Conservation (phyloP, 257 asterid species). For the Ophiorrhiza pumila region DNA sequence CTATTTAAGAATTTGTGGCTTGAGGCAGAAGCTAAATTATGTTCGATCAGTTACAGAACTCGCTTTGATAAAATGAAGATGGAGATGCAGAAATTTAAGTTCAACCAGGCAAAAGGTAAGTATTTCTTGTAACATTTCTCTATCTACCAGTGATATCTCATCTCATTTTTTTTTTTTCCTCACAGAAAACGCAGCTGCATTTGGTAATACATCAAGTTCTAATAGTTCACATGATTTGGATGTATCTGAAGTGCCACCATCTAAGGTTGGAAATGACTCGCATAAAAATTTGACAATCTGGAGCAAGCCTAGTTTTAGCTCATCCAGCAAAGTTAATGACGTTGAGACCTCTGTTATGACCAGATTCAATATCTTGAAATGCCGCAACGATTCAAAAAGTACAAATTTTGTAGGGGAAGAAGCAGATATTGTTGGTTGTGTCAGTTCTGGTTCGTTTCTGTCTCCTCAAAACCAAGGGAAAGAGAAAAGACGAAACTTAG, state of each 20-base stretch:
- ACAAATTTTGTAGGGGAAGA: constrained; percentile 26
- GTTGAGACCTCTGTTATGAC: constrained; percentile 49
- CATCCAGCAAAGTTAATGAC: constrained; percentile 25
- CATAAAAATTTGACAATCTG: constrained; percentile 11
- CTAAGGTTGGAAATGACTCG: constrained; percentile 17
- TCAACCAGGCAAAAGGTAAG: constrained; percentile 51
- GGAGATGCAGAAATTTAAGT: constrained; percentile 52
- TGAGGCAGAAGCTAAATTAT: constrained; percentile 86
- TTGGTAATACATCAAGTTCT: constrained; percentile 23
- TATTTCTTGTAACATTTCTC: constrained; percentile 4
- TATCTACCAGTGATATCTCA: constrained; percentile 1
- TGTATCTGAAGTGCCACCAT: constrained; percentile 13
- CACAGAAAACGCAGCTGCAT: constrained; percentile 22
- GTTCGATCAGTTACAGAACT: constrained; percentile 71
- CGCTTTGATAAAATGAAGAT: constrained; percentile 69
- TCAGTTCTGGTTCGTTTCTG: background rate
- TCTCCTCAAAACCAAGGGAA: constrained; percentile 19
- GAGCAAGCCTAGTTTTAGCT: constrained; percentile 19
- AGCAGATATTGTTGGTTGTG: constrained; percentile 17
- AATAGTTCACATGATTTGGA: constrained; percentile 19
- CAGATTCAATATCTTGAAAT: constrained; percentile 47
- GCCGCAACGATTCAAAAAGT: constrained; percentile 34
- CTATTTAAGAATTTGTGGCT: constrained; percentile 88
- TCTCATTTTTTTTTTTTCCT: constrained; percentile 21
- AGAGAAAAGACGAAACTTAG: constrained; percentile 23